Conservation (phyloP, 768 basidiomycete genomes). For the Coprinopsis sp. region DNA sequence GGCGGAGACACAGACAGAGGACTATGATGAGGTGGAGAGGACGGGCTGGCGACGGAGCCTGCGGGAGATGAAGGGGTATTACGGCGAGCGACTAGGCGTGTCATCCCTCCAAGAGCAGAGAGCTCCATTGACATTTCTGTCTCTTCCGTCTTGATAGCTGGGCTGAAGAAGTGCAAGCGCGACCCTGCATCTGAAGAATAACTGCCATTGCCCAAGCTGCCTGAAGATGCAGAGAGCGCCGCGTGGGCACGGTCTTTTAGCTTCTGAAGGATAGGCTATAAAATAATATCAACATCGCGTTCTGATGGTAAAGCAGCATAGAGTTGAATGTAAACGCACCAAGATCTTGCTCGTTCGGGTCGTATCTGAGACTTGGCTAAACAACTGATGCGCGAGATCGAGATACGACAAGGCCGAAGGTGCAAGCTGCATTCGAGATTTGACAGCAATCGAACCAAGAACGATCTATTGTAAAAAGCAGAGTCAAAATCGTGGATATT, state of each 20-base stretch:
- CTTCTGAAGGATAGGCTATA: conserved; percentile 58
- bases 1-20: conserved; percentile 14
- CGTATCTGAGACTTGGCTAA: conserved; percentile 49
- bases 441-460: conserved; percentile 62
- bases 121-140: conserved; percentile 31
- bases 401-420: conserved; percentile 64
- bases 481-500: background rate
- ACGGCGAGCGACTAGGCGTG: conserved; percentile 53
- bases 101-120: conserved; percentile 58
- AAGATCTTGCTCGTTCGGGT: conserved; percentile 55
- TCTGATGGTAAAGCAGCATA: background rate
- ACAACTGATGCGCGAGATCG: conserved; percentile 57
- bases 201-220: conserved; percentile 11
- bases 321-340: conserved; percentile 32
- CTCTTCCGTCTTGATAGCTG: conserved; percentile 54
- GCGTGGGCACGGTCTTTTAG: conserved; percentile 50
- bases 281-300: background rate
- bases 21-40: conserved; percentile 37
- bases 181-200: conserved; percentile 18
- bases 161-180: conserved; percentile 31
- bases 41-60: conserved; percentile 37
- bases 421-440: conserved; percentile 58
- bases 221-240: conserved; percentile 28
- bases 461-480: conserved; percentile 45
- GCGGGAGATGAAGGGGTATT: conserved; percentile 44